Conservation (phyloP, 225 moss, liverwort and hornwort species). For the Climacium dendroides region DNA sequence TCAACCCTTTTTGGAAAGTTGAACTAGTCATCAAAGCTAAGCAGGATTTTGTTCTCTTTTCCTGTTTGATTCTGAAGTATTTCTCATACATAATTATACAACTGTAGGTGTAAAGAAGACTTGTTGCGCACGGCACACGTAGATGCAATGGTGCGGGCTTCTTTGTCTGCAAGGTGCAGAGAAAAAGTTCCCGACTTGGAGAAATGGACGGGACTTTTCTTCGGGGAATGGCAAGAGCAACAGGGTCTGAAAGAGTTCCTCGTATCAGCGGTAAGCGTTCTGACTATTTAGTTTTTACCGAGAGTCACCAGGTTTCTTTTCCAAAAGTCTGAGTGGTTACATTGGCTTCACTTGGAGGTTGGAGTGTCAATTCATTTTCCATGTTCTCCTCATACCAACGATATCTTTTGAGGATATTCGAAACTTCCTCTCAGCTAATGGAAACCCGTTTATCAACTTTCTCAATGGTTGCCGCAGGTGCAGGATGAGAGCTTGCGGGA, state of each 20-base stretch:
- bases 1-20: background rate
- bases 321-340: background rate
- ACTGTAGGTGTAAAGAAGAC: constrained; percentile 43
- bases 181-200: constrained; percentile 21
- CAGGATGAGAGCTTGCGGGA: constrained; percentile 1
- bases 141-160: constrained; percentile 52
- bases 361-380: background rate
- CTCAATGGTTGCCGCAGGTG: constrained; percentile 4
- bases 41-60: background rate
- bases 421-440: background rate
- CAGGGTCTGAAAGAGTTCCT: constrained; percentile 33
- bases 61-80: background rate
- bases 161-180: constrained; percentile 23
- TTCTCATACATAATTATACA: background rate
- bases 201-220: constrained; percentile 27
- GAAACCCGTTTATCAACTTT: background rate
- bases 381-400: background rate
- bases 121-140: constrained; percentile 47
- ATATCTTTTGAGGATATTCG: background rate
- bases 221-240: constrained; percentile 44
- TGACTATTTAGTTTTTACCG: background rate
- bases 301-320: background rate
- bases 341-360: background rate
- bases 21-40: background rate
- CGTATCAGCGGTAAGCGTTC: constrained; percentile 1